Conservation (phyloP, 2,329 filamentous ascomycete species). For the Dactylellina parvicollis region DNA sequence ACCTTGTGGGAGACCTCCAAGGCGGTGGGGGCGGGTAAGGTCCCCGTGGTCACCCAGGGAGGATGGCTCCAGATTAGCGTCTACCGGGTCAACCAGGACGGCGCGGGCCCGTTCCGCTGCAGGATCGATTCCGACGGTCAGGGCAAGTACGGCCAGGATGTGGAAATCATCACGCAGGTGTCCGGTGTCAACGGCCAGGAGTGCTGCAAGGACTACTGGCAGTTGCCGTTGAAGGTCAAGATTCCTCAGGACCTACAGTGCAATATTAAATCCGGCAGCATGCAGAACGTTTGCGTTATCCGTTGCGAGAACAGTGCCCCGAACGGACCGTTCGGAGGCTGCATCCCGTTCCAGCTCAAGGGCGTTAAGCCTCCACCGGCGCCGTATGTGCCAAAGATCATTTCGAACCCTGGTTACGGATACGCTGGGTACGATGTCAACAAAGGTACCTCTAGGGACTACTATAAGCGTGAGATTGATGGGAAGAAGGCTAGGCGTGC, state of each 20-base stretch:
- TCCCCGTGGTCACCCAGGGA: background rate
- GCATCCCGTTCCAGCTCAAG: conserved; percentile 12
- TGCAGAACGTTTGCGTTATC: conserved; percentile 72
- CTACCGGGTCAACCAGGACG: conserved; percentile 24
- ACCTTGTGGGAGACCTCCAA: background rate
- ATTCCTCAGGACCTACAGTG: conserved; percentile 76
- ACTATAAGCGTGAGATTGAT: background rate
- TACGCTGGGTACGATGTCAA: background rate
- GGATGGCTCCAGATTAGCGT: background rate
- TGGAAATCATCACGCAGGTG: background rate
- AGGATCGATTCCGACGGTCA: background rate
- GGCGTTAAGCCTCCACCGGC: background rate
- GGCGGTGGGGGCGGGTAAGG: background rate
- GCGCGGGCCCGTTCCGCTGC: conserved; percentile 18
- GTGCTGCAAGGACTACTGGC: background rate
- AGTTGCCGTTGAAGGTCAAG: conserved; percentile 62
- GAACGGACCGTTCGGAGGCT: conserved; percentile 24
- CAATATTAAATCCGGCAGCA: conserved; percentile 69
- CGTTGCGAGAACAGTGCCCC: conserved; percentile 70
- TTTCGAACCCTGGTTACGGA: background rate
- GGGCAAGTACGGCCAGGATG: background rate
- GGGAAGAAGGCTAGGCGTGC: background rate
- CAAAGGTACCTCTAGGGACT: background rate
- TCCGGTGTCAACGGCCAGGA: background rate
- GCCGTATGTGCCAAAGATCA: background rate